Conservation (phyloP, 345 rosid species). For the thale cress (Arabidopsis thaliana) region TAIR10.1 NC_003070.9:13208001-13208500, state of each 20-base stretch:
- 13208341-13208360: too few species aligned
- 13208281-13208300: too few species aligned
- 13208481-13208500: too few species aligned
- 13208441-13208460: neutral
- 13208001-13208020: slow-evolving; percentile 74
- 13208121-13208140: slow-evolving; percentile 2
- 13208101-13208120: slow-evolving; percentile 12
- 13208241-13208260: neutral
- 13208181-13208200: slow-evolving; percentile 31
- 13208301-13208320: too few species aligned
- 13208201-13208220: slow-evolving; percentile 9
- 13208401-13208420: neutral
- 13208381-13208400: too few species aligned
- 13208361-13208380: too few species aligned
- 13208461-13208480: too few species aligned
- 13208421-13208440: too few species aligned
- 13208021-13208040: slow-evolving; percentile 62
- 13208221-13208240: slow-evolving; percentile 16
- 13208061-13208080: slow-evolving; percentile 12
- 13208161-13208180: slow-evolving; percentile 15
- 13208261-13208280: too few species aligned
- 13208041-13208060: slow-evolving; percentile 30
- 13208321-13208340: neutral
- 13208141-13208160: slow-evolving; percentile 5
- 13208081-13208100: neutral